Percentiles rank a stretch among this genome's conserved stretches.
Conservation (phyloP, 257 asterid species). For the Verbascum thapsus region DNA sequence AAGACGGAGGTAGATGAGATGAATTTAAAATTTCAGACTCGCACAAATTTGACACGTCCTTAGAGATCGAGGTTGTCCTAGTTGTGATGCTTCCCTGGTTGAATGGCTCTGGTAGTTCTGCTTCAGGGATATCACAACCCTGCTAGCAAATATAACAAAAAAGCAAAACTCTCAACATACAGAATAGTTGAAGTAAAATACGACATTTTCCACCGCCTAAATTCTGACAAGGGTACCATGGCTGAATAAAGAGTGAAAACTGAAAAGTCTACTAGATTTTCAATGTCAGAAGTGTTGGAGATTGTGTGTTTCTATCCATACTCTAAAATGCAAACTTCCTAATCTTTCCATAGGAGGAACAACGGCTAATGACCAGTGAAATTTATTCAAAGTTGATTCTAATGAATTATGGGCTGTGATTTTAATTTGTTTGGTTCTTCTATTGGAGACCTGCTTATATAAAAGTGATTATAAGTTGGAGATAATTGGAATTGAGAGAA, state of each 20-base stretch:
- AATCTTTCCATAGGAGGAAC: not conserved
- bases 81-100: constrained; percentile 37
- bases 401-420: not conserved
- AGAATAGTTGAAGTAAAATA: not conserved
- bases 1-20: constrained; percentile 62
- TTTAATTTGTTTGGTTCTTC: constrained; percentile 1
- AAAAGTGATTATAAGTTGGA: no score
- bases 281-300: not conserved
- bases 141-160: constrained; percentile 41
- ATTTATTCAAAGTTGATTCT: constrained; percentile 3
- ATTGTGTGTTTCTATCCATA: not conserved
- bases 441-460: no score
- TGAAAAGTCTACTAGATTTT: not conserved
- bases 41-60: constrained; percentile 33
- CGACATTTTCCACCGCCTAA: constrained; percentile 4
- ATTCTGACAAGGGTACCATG: not conserved
- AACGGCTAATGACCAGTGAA: constrained; percentile 1
- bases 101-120: constrained; percentile 68
- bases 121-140: constrained; percentile 75
- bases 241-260: constrained; percentile 1
- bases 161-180: constrained; percentile 21
- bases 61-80: constrained; percentile 34
- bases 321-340: not conserved
- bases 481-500: no score
- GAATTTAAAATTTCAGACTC: constrained; percentile 43